These are phyloP conservation scores for Eleusine indica DNA, from an alignment of 176 grass and related monocot species.

Conservation along the genomic window DNA sequence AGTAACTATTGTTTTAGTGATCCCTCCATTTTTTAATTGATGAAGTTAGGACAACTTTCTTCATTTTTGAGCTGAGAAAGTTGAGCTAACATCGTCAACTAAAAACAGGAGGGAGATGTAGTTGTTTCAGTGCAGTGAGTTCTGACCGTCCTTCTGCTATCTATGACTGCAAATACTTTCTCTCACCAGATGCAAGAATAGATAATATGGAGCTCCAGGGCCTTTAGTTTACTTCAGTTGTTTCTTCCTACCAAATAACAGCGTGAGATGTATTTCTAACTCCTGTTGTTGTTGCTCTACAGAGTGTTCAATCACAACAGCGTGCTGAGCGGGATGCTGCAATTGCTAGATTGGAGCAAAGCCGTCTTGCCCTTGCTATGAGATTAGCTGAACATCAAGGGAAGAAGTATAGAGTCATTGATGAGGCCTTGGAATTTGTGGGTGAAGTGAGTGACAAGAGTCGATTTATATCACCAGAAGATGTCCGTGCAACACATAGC, in stretches of 20 bases:
- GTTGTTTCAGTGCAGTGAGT: neutral
- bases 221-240: slow-evolving; percentile 3
- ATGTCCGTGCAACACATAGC: slow-evolving; percentile 39
- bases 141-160: neutral
- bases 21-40: neutral
- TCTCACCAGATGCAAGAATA: neutral
- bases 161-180: neutral
- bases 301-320: slow-evolving; percentile 92
- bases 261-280: slow-evolving; percentile 1
- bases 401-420: slow-evolving; percentile 71
- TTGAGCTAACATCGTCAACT: neutral
- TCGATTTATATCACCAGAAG: slow-evolving; percentile 56
- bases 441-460: slow-evolving; percentile 58
- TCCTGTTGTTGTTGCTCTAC: slow-evolving; percentile 29
- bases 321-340: slow-evolving; percentile 71
- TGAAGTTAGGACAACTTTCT: neutral
- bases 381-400: slow-evolving; percentile 80
- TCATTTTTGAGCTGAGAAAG: neutral
- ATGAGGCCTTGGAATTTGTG: slow-evolving; percentile 80
- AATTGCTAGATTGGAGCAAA: slow-evolving; percentile 89
- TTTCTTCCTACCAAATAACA: slow-evolving; percentile 21
- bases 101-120: neutral
- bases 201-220: neutral
- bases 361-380: slow-evolving; percentile 64
- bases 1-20: neutral